Percentiles rank a stretch among this genome's conserved stretches.
These are phyloP conservation scores for Candida sp. DNA, from an alignment of 1,139 yeast species.

Conservation along the genomic window DNA sequence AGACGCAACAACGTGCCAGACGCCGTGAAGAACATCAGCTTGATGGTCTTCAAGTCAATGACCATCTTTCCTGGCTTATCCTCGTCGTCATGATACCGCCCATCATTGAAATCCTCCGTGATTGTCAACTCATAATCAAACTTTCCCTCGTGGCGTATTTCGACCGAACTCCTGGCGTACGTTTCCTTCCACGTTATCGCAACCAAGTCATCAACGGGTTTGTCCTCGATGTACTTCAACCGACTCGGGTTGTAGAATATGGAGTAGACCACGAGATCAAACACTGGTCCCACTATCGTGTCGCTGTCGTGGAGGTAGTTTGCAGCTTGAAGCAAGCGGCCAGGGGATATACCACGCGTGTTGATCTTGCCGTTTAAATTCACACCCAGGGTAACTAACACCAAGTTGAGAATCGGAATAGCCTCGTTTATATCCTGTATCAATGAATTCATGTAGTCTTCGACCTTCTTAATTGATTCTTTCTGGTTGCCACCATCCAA, in stretches of 20 bases:
- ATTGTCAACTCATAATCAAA: slow-evolving; percentile 49
- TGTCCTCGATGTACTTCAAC: slow-evolving; percentile 34
- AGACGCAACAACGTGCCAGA: slow-evolving; percentile 71
- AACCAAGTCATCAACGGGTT: slow-evolving; percentile 24
- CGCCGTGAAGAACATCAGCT: slow-evolving; percentile 70
- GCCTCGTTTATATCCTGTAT: slow-evolving; percentile 64
- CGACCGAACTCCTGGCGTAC: slow-evolving; percentile 58
- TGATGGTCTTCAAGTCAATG: slow-evolving; percentile 47
- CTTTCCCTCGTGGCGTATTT: slow-evolving; percentile 33
- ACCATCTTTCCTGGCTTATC: slow-evolving; percentile 33
- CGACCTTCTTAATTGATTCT: slow-evolving; percentile 52
- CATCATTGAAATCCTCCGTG: slow-evolving; percentile 71
- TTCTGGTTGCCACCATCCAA: slow-evolving; percentile 34
- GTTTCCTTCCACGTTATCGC: slow-evolving; percentile 79
- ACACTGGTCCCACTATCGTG: slow-evolving; percentile 58
- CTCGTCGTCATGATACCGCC: slow-evolving; percentile 69
- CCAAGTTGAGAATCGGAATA: slow-evolving; percentile 70
- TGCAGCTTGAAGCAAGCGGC: slow-evolving; percentile 69
- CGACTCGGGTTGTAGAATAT: slow-evolving; percentile 67
- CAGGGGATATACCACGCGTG: slow-evolving; percentile 64
- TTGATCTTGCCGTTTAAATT: slow-evolving; percentile 52
- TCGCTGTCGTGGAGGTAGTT: slow-evolving; percentile 31
- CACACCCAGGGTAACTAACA: slow-evolving; percentile 75
- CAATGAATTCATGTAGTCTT: slow-evolving; percentile 51
- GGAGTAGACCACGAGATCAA: slow-evolving; percentile 63